Percentiles rank a stretch among this genome's conserved stretches.
Evolutionary conservation across 1,284 basidiomycete genomes (phyloP).

Genomic region (Ustilago cynodontis): DNA sequence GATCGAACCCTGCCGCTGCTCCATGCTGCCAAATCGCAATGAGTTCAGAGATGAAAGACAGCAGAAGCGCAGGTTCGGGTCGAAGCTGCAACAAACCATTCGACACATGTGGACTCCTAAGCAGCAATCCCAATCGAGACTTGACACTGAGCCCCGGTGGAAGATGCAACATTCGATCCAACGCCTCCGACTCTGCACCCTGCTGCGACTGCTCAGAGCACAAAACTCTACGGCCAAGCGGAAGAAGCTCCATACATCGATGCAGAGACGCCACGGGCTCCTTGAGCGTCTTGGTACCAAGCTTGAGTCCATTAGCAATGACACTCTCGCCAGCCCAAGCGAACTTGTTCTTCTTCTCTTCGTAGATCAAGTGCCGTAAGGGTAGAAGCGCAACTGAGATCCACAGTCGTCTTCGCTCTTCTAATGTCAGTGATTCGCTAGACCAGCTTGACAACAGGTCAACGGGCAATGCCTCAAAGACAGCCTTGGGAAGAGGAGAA

Average conservation of each 20-base stretch:
- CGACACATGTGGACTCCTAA: slow-evolving; percentile 43
- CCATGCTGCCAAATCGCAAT: slow-evolving; percentile 19
- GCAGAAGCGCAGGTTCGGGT: slow-evolving; percentile 41
- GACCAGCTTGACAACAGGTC: slow-evolving; percentile 41
- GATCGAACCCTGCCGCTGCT: slow-evolving; percentile 2
- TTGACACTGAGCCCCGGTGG: slow-evolving; percentile 33
- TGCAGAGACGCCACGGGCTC: slow-evolving; percentile 52
- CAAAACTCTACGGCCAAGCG: slow-evolving; percentile 28
- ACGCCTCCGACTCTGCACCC: slow-evolving; percentile 9
- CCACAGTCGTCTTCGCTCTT: slow-evolving; percentile 55
- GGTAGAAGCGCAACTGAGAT: slow-evolving; percentile 52
- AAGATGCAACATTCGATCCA: slow-evolving; percentile 31
- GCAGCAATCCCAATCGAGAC: slow-evolving; percentile 47
- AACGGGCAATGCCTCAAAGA: slow-evolving; percentile 29
- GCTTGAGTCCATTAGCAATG: slow-evolving; percentile 63
- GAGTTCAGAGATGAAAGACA: slow-evolving; percentile 51
- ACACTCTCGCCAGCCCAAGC: slow-evolving; percentile 60
- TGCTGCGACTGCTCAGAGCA: slow-evolving; percentile 12
- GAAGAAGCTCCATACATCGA: slow-evolving; percentile 35
- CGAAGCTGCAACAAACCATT: slow-evolving; percentile 36
- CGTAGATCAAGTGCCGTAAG: slow-evolving; percentile 41
- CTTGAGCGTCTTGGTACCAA: slow-evolving; percentile 60
- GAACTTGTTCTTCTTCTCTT: slow-evolving; percentile 59
- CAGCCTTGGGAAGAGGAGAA: slow-evolving; percentile 24
- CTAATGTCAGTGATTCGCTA: slow-evolving; percentile 18